Evolutionary conservation across 2,329 filamentous ascomycete genomes (phyloP), one percentile per base, ranked within the genome.

Genomic region (Podosphaera fusca): DNA sequence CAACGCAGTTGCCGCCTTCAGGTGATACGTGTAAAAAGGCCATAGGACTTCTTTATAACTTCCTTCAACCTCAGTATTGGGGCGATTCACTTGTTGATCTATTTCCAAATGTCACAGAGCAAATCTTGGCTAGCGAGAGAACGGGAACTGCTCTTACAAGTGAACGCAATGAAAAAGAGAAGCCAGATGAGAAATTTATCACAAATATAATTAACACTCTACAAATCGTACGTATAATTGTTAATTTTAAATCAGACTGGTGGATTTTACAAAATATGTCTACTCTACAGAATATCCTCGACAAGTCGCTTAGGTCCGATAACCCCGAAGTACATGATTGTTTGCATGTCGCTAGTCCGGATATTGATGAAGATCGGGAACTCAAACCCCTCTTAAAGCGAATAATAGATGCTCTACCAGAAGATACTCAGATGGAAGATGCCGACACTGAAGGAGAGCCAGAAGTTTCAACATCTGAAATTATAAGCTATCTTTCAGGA

Each of bases 301-400:
- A 95, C 61, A 95, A 94, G 71, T 81, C 85, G 10, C 72, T 98
- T 56, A 87, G 85, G 64, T 90, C 83, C 2, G 90, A 96, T 62
- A 85, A 89, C 61, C 80, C 87, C 0, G 92, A 98, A 66, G 81
- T 98, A 7, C 94, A 98, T 64, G 90, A 96, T 65, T 95, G 86
- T 65, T 72, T 96, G 36, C 87, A 96, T 69, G 75, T 82, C 33
- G 73, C 80, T 2, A 82, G 88, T 61, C 78, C 82, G 60, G 78
- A 81, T 38, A 78, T 77, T 60, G 83, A 87, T 56, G 80, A 86
- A 51, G 79, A 77, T 21, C 80, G 81, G 5, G 78, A 82, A 59
- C 72, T 95, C 53, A 81, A 82, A 62, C 82, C 92, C 1, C 82
- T 85, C 7, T 71, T 95, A 61, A 81, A 84, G 67, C 80, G 87